Base-by-base conservation (phyloP, 192 early-diverging fungal genomes). In the Coemansia sp. region DNA sequence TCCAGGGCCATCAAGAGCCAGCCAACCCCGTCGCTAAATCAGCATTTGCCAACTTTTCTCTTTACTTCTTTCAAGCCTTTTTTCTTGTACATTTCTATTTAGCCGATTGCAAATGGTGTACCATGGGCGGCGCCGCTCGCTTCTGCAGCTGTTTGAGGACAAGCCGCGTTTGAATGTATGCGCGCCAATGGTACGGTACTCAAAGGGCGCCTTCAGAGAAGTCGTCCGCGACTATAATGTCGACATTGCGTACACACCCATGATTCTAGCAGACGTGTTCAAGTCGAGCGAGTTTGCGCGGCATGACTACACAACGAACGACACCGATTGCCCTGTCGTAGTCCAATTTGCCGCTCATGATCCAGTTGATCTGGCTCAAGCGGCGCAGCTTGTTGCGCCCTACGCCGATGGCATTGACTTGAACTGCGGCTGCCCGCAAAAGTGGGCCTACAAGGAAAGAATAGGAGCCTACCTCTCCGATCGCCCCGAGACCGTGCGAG, bases 131-230 rank as follows among this genome's bases (percentile, higher is more conserved):
- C 66, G 77, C 11, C 71, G 65, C 22, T 84, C 83, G 29, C 71
- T 84, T 45, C 60, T 89, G 31, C 71, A 87, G 56, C 73, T 90
- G 14, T 85, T 88, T 47, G 83, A 86, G 40, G 70, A 79, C 12
- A 87, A 87, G 47, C 74, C 81, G 22, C 84, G 88, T 60, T 65
- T 96, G 37, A 93, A 91, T 67, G 90, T 96, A 4, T 94, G 92
- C 60, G 96, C 94, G 4, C 96, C 96, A 1, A 98, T 98, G 96
- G 96, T 98, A 10, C 85, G 96, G 32, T 98, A 98, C 75, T 96
- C 94, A 64, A 98, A 97, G 65, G 77, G 95, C 5, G 91, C 96
- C 0, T 98, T 98, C 74, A 84, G 96, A 56, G 90, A 96, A 59
- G 76, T 96, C 6, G 87, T 96, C 40, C 82, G 93, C 46, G 79